Percentiles rank a stretch among this genome's conserved stretches.
These are phyloP conservation scores for Aspergillus caelatus DNA, from an alignment of 2,329 filamentous ascomycete species.

Conservation along the genomic window DNA sequence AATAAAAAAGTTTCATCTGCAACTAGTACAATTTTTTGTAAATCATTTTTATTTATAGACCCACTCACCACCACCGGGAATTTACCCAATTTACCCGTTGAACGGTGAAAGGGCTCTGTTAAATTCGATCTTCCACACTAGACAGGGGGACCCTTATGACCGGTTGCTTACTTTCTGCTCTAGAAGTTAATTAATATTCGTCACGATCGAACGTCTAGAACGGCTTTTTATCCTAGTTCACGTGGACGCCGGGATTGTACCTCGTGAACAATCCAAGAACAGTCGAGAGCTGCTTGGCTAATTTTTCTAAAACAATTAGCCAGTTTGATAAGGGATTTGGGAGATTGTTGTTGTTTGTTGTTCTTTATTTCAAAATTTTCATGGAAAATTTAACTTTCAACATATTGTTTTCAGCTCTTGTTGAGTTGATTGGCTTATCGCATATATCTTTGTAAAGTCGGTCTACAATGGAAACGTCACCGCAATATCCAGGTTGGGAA, in stretches of 20 bases:
- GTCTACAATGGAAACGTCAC: neutral
- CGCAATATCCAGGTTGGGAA: neutral
- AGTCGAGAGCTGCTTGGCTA: neutral
- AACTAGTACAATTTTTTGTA: neutral
- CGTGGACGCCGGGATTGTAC: neutral
- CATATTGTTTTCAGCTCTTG: neutral
- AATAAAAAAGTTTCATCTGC: neutral
- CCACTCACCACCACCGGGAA: slow-evolving; percentile 20
- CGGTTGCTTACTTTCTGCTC: neutral
- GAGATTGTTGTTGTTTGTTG: neutral
- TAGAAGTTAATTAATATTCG: neutral
- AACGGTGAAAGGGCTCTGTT: slow-evolving; percentile 2
- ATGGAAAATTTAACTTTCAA: neutral
- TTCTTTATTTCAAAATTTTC: neutral
- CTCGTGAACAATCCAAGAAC: neutral
- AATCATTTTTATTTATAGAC: neutral
- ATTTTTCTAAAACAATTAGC: neutral
- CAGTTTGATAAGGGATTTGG: neutral
- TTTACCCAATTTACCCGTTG: slow-evolving; percentile 23
- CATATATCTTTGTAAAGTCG: neutral
- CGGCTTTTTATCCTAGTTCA: neutral
- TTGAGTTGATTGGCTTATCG: neutral
- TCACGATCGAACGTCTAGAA: neutral
- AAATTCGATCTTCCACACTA: neutral
- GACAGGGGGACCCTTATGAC: neutral